Base-by-base conservation (phyloP, 176 grass and related monocot genomes). In the Canna indica region DNA sequence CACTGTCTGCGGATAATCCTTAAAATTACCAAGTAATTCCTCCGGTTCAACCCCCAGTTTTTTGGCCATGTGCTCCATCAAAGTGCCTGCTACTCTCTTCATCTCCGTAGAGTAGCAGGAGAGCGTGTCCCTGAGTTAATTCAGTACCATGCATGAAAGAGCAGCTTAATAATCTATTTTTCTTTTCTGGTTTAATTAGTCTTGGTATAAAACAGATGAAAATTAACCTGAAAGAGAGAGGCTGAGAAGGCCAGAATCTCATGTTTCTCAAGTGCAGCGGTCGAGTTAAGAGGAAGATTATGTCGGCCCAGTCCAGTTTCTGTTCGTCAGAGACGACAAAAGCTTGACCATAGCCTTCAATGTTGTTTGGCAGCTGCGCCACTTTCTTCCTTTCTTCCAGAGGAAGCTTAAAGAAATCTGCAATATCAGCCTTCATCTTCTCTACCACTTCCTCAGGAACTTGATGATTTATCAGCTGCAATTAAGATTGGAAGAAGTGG, bases 281-380 rank as follows among this genome's bases (percentile, higher is more conserved):
- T 18, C 39, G 34, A 18, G 80, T 62, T 26, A 53, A 26, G 35
- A 88, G 64, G 47, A 36, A 79, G 28, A 85, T 59, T 5, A 83
- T 64, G 73, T 84, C 88, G 2, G 66, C 78, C 85, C 90, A 93
- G 42, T 88, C 90, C 70, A 93, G 47, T 46, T 93, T 93, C 77
- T 85, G 85, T 18, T 91, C 82, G 15, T 91, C 34, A 5, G 88
- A 87, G 22, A 78, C 81, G 6, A 91, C 82, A 28, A 85, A 91
- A 50, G 78, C 63, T 50, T 85, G 88, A n/a, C 88, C 88, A 35
- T 85, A 91, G 2, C 85, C 88, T 64, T 90, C 68, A 5, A 85
- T 3, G 27, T 64, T 77, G 42, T 80, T 74, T 22, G 81, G 60
- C 28, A 64, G 36, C 52, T 87, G 73, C 13, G 59, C 60, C 34